These are phyloP conservation scores for Sporopachydermia quercuum DNA, from an alignment of 805 yeast genomes.

Conservation along the genomic window DNA sequence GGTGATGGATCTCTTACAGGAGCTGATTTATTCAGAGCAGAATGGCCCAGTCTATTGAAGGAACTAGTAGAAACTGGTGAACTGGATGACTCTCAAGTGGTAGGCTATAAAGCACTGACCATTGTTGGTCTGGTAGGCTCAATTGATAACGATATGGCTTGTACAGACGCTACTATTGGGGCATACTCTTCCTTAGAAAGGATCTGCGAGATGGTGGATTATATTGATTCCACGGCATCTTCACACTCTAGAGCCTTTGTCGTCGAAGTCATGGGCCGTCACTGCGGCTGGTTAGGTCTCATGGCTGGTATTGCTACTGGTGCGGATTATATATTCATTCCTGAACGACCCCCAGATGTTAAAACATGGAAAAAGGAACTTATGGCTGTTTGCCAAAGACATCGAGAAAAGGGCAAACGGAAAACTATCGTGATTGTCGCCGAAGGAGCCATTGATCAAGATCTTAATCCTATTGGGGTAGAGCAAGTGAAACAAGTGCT, in stretches of 20 bases:
- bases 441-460: constrained; percentile 68
- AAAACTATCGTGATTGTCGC: constrained; percentile 72
- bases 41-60: constrained; percentile 59
- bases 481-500: constrained; percentile 51
- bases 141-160: constrained; percentile 76
- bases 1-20: constrained; percentile 80
- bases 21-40: constrained; percentile 60
- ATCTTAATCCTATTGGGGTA: constrained; percentile 51
- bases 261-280: constrained; percentile 81
- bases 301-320: constrained; percentile 72
- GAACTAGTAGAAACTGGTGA: constrained; percentile 34
- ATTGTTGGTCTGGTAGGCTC: constrained; percentile 71
- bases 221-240: constrained; percentile 71
- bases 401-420: constrained; percentile 58
- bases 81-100: constrained; percentile 31
- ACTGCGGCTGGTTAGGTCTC: constrained; percentile 78
- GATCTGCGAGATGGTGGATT: constrained; percentile 62
- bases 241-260: constrained; percentile 77
- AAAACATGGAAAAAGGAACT: constrained; percentile 54
- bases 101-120: constrained; percentile 39
- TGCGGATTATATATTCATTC: constrained; percentile 70
- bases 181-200: constrained; percentile 67
- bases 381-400: constrained; percentile 46
- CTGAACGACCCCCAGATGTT: constrained; percentile 59
- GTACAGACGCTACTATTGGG: constrained; percentile 74